Conservation (phyloP, 768 basidiomycete genomes). For the Boletus tylopilopsis region DNA sequence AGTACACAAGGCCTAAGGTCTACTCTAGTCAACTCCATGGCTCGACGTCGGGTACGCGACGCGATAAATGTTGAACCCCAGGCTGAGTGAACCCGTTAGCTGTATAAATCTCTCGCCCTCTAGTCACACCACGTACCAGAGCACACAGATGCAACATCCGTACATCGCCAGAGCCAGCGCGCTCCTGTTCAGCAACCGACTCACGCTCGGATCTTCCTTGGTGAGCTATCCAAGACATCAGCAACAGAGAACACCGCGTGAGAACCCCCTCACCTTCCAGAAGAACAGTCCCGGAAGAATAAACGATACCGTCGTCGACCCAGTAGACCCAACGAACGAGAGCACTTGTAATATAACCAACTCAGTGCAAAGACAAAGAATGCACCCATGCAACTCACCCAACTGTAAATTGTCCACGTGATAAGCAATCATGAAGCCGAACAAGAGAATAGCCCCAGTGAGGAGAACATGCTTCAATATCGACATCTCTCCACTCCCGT, state of each 20-base stretch:
- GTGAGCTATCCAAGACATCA: conserved; percentile 49
- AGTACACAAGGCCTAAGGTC: no score
- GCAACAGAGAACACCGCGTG: conserved; percentile 7
- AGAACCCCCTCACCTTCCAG: conserved; percentile 67
- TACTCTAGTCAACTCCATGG: not conserved
- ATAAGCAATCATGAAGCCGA: conserved; percentile 72
- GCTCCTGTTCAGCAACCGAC: conserved; percentile 51
- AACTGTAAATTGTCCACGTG: conserved; percentile 74
- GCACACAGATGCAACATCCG: conserved; percentile 74
- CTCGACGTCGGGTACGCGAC: conserved; percentile 38
- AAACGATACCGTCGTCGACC: conserved; percentile 95
- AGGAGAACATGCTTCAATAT: conserved; percentile 63
- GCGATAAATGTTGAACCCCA: conserved; percentile 77
- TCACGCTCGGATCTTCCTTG: conserved; percentile 56
- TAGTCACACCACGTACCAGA: conserved; percentile 71
- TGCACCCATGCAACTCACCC: conserved; percentile 43
- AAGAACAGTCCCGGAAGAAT: conserved; percentile 92
- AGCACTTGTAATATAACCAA: conserved; percentile 53
- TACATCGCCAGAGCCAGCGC: conserved; percentile 69
- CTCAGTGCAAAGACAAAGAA: conserved; percentile 10
- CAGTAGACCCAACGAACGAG: conserved; percentile 95
- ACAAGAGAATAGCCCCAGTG: conserved; percentile 60
- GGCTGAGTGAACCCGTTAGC: conserved; percentile 38
- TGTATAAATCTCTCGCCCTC: no score
- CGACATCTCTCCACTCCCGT: conserved; percentile 60